Base-by-base conservation (phyloP, 106 monocot genomes). In the Amphibolis antarctica region DNA sequence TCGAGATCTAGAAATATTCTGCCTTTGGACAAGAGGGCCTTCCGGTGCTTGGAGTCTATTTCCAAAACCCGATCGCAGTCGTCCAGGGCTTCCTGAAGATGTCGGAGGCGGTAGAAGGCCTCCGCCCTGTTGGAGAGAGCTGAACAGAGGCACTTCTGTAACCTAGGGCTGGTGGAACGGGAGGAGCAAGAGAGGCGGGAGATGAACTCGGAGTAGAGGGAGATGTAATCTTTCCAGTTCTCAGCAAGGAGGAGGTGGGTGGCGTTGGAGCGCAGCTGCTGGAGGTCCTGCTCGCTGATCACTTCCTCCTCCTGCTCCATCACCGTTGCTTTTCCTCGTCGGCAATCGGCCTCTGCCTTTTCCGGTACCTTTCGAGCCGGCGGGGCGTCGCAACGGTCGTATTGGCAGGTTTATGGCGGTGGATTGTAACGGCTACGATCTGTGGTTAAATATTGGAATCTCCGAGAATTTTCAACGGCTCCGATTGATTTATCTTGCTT, bases 111-210 rank as follows among this genome's bases (percentile, higher is more conserved):
- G 51, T 48, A 64, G 2, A 67, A 75, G 30, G 75, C 92, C 36
- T 87, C 92, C 29, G 92, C 92, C 28, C 84, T 79, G 64, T 92
- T 77, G 52, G 82, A 84, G 56, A 88, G 72, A 19, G 92, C 82
- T 9, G 57, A 58, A 55, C 75, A 76, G 59, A 85, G 92, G 51
- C 72, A 42, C 45, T 59, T 77, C 25, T 45, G 77, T 59, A 74
- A 69, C 60, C 50, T 30, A 54, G 76, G 15, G 42, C 45, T 19
- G 30, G 42, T 44, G 22, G 26, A 14, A 18, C 43, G 43, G 47
- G 46, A 25, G 19, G 46, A 44, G 44, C 68, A 78, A 75, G 70
- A 92, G 46, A 25, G 19, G 46, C 24, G 52, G 69, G 81, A 77
- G 70, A 92, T 88, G 76, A 86, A 71, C 48, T 76, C 66, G 62